Conservation (phyloP, 306 rosid species). For the Benincasa hispida region DNA sequence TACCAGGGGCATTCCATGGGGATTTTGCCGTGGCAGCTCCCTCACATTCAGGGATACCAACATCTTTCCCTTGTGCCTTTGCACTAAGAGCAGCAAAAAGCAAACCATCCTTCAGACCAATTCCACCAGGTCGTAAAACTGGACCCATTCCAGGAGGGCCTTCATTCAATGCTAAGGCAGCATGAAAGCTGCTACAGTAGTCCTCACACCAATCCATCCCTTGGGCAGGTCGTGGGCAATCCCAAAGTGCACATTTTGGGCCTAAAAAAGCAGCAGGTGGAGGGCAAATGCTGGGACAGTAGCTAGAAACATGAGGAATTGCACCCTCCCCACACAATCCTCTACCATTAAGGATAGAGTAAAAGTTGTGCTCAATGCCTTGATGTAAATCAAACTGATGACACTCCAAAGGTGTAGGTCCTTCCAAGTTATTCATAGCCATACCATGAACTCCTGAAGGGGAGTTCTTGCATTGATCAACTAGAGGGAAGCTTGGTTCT, state of each 20-base stretch:
- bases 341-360: conserved; percentile 33
- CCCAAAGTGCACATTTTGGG: conserved; percentile 98
- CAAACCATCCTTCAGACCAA: conserved; percentile 79
- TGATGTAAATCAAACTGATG: conserved; percentile 57
- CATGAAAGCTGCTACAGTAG: conserved; percentile 93
- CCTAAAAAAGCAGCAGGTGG: conserved; percentile 97
- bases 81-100: conserved; percentile 88
- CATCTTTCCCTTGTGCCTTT: conserved; percentile 84
- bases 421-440: conserved; percentile 47
- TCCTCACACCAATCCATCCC: conserved; percentile 82
- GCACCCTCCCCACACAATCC: conserved; percentile 45
- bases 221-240: conserved; percentile 94
- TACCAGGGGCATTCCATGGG: conserved; percentile 99
- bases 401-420: conserved; percentile 53
- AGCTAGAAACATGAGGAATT: conserved; percentile 55
- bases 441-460: conserved; percentile 39
- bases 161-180: conserved; percentile 83
- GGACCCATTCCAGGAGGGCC: conserved; percentile 98
- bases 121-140: conserved; percentile 88
- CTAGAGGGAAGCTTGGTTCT: conserved; percentile 52
- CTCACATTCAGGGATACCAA: conserved; percentile 94
- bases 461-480: conserved; percentile 53
- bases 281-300: conserved; percentile 73
- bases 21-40: conserved; percentile 98
- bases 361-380: conserved; percentile 43